Evolutionary conservation across 176 grass and related monocot species (phyloP).

Genomic region (Ampelocalamus luodianensis): DNA sequence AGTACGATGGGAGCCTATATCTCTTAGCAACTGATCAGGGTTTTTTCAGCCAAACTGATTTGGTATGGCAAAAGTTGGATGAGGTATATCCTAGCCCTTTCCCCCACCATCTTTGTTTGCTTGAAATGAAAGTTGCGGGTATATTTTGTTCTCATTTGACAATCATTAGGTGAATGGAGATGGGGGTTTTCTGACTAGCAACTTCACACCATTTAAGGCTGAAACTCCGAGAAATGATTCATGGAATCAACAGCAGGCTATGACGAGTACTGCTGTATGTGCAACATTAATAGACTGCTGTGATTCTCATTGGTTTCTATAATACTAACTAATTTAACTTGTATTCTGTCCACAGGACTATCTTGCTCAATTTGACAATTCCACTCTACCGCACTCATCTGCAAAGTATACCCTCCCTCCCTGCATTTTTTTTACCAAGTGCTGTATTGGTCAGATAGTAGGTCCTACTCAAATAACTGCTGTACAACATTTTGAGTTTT

Average conservation of each 20-base stretch:
- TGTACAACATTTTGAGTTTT: neutral
- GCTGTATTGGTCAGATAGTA: constrained; percentile 17
- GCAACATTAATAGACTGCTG: constrained; percentile 37
- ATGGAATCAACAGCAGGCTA: constrained; percentile 92
- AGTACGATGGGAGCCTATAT: constrained; percentile 88
- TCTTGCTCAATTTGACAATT: constrained; percentile 69
- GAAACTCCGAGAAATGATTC: constrained; percentile 79
- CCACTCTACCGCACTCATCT: constrained; percentile 56
- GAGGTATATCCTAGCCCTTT: constrained; percentile 63
- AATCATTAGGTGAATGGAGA: constrained; percentile 88
- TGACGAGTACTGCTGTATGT: constrained; percentile 89
- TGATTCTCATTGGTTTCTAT: constrained; percentile 34
- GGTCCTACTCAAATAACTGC: constrained; percentile 7
- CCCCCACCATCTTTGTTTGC: neutral
- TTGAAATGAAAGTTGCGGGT: constrained; percentile 24
- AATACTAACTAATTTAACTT: constrained; percentile 34
- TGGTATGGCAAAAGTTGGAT: constrained; percentile 98
- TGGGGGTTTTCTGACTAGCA: constrained; percentile 89
- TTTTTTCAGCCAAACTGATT: constrained; percentile 91
- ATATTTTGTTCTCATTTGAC: constrained; percentile 42
- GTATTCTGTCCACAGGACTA: constrained; percentile 66
- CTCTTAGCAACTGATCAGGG: constrained; percentile 98
- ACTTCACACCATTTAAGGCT: constrained; percentile 85
- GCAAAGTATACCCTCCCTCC: constrained; percentile 66
- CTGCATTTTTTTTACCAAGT: constrained; percentile 15